Evolutionary conservation across 352 stramenopile species (phyloP), one percentile per base, ranked within the genome.

Genomic region (Globisporangium abappressorium): DNA sequence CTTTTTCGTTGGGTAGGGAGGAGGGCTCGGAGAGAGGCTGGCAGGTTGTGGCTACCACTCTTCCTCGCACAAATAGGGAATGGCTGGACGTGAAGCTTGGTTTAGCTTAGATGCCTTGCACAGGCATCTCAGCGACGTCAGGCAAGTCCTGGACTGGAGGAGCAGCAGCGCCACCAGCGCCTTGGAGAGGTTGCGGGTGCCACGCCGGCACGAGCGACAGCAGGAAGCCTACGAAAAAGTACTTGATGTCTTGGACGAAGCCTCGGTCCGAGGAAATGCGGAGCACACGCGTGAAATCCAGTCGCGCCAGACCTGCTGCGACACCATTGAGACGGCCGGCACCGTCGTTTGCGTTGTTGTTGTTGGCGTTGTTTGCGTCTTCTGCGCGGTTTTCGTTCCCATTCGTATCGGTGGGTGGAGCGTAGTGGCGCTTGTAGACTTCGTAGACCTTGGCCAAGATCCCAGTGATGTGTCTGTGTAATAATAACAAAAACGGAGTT

Each of bases 391-490:
- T 41, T 0, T 34, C 57, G 0, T 26, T 67, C 28, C 71, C 64
- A 43, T 72, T 71, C 5, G 57, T 57, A 22, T 64, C 36, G 54
- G 22, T 3, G n/a, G 58, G 14, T 30, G 59, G 74, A 14, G 70
- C 64, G n/a, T 75, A 71, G 55, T 82, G 77, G 30, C 71, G 80
- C 65, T 81, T 72, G 70, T 89, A 81, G 3, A 95, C 75, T 49
- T 92, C 82, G 69, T 91, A 93, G 24, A 93, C 71, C 69, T 95
- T 95, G 12, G 73, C 80, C 53, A 95, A 78, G 51, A 95, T 95
- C 20, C 88, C 88, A 0, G 85, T 94, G 28, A 93, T 92, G 72
- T 93, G 85, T 18, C 80, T 89, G 46, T 14, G 47, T 0, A 43
- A n/a, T 34, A 26, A 47, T 12, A 22, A 30, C 55, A 57, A 15